A percentile compares a stretch with the other conserved stretches of the same genome.
These are phyloP conservation scores for Coemansia brasiliensis DNA, from an alignment of 192 early-diverging fungal genomes.

Conservation along the genomic window DNA sequence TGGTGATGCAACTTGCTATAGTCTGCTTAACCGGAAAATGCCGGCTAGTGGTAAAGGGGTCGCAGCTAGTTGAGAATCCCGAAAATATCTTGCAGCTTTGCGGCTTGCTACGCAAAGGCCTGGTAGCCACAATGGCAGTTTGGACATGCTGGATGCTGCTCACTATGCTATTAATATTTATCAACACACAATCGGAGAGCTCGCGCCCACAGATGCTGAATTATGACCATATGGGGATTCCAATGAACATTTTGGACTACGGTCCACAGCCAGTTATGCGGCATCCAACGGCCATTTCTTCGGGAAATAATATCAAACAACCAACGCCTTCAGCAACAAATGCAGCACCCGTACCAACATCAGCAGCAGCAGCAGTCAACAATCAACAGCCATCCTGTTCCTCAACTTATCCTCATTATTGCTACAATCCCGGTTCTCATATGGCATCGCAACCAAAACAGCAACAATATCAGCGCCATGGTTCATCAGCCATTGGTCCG, in stretches of 20 bases:
- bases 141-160: constrained; percentile 40
- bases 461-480: constrained; percentile 7
- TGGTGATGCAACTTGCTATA: constrained; percentile 26
- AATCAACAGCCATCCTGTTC: not conserved
- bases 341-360: not conserved
- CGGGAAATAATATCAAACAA: not conserved
- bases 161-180: constrained; percentile 21
- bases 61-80: not conserved
- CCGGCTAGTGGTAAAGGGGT: constrained; percentile 14
- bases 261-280: not conserved
- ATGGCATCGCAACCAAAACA: not conserved
- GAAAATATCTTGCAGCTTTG: constrained; percentile 10
- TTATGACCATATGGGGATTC: constrained; percentile 10
- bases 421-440: constrained; percentile 1
- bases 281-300: not conserved
- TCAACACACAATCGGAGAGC: constrained; percentile 25
- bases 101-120: constrained; percentile 33
- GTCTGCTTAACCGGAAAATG: constrained; percentile 34
- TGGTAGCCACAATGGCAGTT: constrained; percentile 13
- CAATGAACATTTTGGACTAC: constrained; percentile 11
- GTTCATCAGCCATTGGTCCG: not conserved
- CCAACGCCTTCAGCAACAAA: not conserved
- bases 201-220: constrained; percentile 2
- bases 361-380: constrained; percentile 7
- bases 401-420: not conserved